Base-by-base conservation (phyloP, 768 basidiomycete species). In the Collybiopsis confluens region DNA sequence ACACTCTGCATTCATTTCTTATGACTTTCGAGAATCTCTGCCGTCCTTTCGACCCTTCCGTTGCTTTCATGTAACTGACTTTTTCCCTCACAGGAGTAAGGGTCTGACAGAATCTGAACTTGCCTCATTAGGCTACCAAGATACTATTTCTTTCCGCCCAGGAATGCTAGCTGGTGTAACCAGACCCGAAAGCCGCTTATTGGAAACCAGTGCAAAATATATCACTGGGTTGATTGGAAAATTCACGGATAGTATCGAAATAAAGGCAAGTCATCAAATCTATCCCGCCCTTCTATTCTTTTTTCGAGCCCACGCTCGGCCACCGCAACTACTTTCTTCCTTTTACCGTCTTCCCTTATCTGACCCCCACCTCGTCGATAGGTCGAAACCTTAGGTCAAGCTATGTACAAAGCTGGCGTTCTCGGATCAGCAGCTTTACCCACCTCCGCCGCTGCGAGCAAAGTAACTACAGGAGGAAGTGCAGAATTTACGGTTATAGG, bases 141-240 rank as follows among this genome's bases (percentile, higher is more conserved):
- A 91, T 50, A 81, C 82, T 1, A 81, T 91, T 55, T 63, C 89
- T 44, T 85, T 90, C 65, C 78, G 86, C 18, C 88, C 91, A 2
- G 80, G 62, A 28, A 28, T 52, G 24, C 27, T 52, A 21, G 51
- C 50, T 8, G 51, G 51, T 9, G 41, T 43, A 28, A 18, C 80
- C 2, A 71, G 86, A 2, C 30, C 62, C 3, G 73, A 80, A 1
- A 26, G 28, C 1, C 68, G 80, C 18, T 4, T 73, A 0, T 56
- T 55, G 0, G 86, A 86, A 58, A 65, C 60, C 1, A 41, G 81
- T 11, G 33, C 11, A 40, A 82, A 78, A 4, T 59, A 61, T 23
- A 1, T 83, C 10, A 68, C 73, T 0, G 64, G 71, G 10, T 48
- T 68, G 4, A 58, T 71, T 2, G 74, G 79, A 0, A 62, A 64